These are phyloP conservation scores for Themeda triandra DNA, from an alignment of 176 grass and related monocot genomes.

Conservation along the genomic window DNA sequence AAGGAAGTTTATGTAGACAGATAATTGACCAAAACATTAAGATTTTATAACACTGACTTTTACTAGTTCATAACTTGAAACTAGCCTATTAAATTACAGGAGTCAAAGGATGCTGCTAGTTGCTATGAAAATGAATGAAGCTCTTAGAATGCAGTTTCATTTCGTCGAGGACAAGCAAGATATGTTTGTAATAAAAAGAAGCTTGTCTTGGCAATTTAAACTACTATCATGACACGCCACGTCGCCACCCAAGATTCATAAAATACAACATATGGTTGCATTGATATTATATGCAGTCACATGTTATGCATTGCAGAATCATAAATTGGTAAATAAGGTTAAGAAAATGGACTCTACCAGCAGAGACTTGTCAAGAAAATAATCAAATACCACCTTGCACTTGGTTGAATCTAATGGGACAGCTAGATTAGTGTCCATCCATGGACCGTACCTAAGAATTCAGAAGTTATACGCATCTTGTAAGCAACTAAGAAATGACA, in stretches of 20 bases:
- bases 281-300: not conserved
- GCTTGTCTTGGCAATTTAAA: not conserved
- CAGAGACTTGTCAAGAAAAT: slow-evolving; percentile 74
- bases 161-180: not conserved
- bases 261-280: not conserved
- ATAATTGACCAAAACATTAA: not conserved
- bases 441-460: slow-evolving; percentile 81
- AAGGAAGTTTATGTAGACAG: not conserved
- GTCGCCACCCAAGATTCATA: not conserved
- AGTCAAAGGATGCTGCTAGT: not conserved
- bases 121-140: not conserved
- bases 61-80: slow-evolving; percentile 13
- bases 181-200: not conserved
- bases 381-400: slow-evolving; percentile 96
- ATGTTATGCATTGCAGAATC: not conserved
- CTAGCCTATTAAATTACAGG: not conserved
- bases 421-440: slow-evolving; percentile 98
- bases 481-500: not conserved
- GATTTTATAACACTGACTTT: not conserved
- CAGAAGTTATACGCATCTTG: not conserved
- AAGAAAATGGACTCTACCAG: slow-evolving; percentile 40
- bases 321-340: not conserved
- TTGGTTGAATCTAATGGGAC: slow-evolving; percentile 63
- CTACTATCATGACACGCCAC: not conserved
- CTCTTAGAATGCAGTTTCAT: not conserved